phyloP scores from a whole-genome alignment of 257 asterid species.

The Capsicum baccatum region DNA sequence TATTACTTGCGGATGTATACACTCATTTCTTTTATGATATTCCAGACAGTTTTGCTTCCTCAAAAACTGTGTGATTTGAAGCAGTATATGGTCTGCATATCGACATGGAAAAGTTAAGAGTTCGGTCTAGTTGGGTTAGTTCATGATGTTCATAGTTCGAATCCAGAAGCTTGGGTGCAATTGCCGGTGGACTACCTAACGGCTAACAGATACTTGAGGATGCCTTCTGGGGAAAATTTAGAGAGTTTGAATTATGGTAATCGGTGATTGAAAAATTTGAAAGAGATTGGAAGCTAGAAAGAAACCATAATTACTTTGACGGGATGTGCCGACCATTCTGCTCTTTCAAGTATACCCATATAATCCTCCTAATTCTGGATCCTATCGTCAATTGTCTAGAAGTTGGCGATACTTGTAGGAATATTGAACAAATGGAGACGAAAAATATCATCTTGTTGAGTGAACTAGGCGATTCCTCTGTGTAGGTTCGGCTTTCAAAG shows the following conservation, averaged over 20 bases:
- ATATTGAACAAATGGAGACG: background rate
- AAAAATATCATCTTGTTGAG: background rate
- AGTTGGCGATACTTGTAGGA: background rate
- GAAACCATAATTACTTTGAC: background rate
- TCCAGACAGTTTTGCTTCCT: background rate
- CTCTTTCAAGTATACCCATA: background rate
- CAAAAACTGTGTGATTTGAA: background rate
- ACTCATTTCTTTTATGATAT: background rate
- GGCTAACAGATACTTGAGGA: background rate
- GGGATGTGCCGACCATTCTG: background rate
- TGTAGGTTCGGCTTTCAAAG: background rate
- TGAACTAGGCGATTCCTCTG: background rate
- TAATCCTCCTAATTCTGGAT: background rate
- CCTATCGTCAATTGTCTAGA: background rate
- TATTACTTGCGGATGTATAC: background rate
- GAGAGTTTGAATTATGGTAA: background rate
- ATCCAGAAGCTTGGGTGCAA: background rate
- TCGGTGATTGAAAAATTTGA: background rate
- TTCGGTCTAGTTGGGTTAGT: background rate
- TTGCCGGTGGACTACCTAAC: background rate
- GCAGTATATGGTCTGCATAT: background rate
- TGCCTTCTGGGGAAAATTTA: background rate
- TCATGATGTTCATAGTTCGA: background rate
- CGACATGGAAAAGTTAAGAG: background rate
- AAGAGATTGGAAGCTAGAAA: background rate